Conservation (phyloP, 1,139 yeast genomes). For the Pichia sp. region DNA sequence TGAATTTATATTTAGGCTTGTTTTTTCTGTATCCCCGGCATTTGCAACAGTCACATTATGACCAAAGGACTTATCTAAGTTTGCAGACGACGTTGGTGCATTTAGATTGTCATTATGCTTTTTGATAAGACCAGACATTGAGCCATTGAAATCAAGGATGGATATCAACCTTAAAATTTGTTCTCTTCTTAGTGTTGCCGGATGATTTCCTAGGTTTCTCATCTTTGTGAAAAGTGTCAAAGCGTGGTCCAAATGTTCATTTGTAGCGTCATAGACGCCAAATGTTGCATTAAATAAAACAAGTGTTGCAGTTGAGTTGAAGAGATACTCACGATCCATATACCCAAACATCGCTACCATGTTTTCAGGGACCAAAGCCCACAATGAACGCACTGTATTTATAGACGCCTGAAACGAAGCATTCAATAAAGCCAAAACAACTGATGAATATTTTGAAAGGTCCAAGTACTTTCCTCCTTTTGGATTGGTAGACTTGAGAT, state of each 20-base stretch:
- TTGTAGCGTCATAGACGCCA: slow-evolving; percentile 76
- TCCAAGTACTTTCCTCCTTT: slow-evolving; percentile 49
- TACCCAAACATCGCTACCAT: slow-evolving; percentile 84
- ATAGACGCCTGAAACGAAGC: slow-evolving; percentile 83
- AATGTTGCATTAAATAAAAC: slow-evolving; percentile 75
- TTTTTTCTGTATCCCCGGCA: neutral
- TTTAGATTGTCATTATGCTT: slow-evolving; percentile 53
- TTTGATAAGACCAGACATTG: slow-evolving; percentile 51
- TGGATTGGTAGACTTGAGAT: slow-evolving; percentile 44
- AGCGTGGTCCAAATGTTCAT: slow-evolving; percentile 70
- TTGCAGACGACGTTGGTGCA: slow-evolving; percentile 27
- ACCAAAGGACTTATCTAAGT: slow-evolving; percentile 17
- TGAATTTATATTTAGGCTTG: neutral
- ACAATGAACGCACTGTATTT: slow-evolving; percentile 67
- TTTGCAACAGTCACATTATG: slow-evolving; percentile 7
- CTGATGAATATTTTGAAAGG: slow-evolving; percentile 62
- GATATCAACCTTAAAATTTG: slow-evolving; percentile 63
- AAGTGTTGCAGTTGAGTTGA: slow-evolving; percentile 75
- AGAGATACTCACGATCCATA: slow-evolving; percentile 83
- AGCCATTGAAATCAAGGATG: slow-evolving; percentile 64
- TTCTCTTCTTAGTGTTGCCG: slow-evolving; percentile 70
- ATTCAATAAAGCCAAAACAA: slow-evolving; percentile 64
- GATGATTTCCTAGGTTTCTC: slow-evolving; percentile 73
- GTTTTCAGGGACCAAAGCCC: slow-evolving; percentile 69
- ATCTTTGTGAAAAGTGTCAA: slow-evolving; percentile 64